phyloP scores from a whole-genome alignment of 495 filamentous ascomycete genomes.

The Neurospora sp. region DNA sequence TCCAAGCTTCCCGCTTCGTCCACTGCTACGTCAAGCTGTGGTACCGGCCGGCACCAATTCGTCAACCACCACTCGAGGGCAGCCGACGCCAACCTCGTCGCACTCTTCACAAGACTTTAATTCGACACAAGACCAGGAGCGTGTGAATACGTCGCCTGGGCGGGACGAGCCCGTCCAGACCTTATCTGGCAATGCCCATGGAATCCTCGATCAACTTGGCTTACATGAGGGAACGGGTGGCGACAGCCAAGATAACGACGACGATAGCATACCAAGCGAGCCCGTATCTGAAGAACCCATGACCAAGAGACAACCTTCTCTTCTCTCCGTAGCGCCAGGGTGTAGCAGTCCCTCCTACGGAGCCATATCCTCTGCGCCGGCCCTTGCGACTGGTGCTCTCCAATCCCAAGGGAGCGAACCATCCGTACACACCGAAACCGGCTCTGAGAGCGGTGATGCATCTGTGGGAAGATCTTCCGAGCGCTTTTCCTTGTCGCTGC shows the following conservation, averaged over 20 bases:
- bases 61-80: neutral
- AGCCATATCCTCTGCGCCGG: slow-evolving; percentile 31
- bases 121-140: neutral
- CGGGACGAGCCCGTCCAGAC: neutral
- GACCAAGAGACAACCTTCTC: slow-evolving; percentile 45
- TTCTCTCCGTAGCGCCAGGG: slow-evolving; percentile 47
- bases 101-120: neutral
- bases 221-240: neutral
- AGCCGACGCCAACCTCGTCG: neutral
- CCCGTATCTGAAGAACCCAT: slow-evolving; percentile 26
- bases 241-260: slow-evolving; percentile 8
- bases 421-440: neutral
- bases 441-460: neutral
- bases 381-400: neutral
- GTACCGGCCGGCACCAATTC: too few species aligned
- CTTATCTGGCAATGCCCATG: slow-evolving; percentile 8
- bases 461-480: neutral
- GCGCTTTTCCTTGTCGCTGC: slow-evolving; percentile 2
- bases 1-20: slow-evolving; percentile 10
- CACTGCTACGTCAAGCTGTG: slow-evolving; percentile 2
- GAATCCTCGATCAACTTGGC: neutral
- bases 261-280: slow-evolving; percentile 5
- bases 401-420: neutral
- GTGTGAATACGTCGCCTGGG: neutral
- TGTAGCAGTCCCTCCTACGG: slow-evolving; percentile 50